phyloP scores from a whole-genome alignment of 179 eudicot species.

The Pouteria campechiana region DNA sequence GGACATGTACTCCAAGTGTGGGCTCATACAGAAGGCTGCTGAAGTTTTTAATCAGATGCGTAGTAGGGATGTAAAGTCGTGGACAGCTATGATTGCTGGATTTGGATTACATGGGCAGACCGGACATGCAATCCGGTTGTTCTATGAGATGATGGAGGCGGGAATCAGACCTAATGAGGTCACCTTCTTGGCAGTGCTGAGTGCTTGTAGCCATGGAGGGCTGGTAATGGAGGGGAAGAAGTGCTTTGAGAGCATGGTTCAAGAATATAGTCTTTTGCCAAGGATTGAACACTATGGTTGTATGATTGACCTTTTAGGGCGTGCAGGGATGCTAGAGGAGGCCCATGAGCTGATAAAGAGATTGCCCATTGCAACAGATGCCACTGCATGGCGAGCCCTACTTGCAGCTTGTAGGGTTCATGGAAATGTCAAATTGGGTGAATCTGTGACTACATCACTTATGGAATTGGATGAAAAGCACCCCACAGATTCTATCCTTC shows the following conservation, averaged over 20 bases:
- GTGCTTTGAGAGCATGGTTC: conserved; percentile 21
- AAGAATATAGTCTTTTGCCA: conserved; percentile 16
- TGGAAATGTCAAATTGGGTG: conserved; percentile 16
- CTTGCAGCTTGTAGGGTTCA: conserved; percentile 28
- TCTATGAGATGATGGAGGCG: conserved; percentile 19
- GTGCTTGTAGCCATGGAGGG: conserved; percentile 35
- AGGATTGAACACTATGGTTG: conserved; percentile 29
- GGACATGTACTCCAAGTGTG: conserved; percentile 33
- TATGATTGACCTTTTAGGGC: conserved; percentile 34
- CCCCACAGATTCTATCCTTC: conserved; percentile 21
- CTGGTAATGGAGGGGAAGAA: conserved; percentile 21
- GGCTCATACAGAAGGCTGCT: conserved; percentile 18
- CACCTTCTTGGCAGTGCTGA: conserved; percentile 25
- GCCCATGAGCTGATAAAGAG: conserved; percentile 15
- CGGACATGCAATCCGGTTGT: conserved; percentile 8
- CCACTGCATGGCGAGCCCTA: conserved; percentile 25
- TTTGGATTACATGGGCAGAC: conserved; percentile 25
- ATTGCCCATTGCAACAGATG: conserved; percentile 17
- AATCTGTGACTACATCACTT: conserved; percentile 15
- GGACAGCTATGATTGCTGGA: conserved; percentile 36
- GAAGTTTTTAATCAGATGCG: conserved; percentile 15
- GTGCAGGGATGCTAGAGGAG: conserved; percentile 28
- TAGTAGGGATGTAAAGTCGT: conserved; percentile 17
- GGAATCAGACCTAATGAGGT: conserved; percentile 20
- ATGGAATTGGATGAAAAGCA: conserved; percentile 14